phyloP scores from a whole-genome alignment of 2,329 filamentous ascomycete genomes.

The Endoconidiophora polonica region DNA sequence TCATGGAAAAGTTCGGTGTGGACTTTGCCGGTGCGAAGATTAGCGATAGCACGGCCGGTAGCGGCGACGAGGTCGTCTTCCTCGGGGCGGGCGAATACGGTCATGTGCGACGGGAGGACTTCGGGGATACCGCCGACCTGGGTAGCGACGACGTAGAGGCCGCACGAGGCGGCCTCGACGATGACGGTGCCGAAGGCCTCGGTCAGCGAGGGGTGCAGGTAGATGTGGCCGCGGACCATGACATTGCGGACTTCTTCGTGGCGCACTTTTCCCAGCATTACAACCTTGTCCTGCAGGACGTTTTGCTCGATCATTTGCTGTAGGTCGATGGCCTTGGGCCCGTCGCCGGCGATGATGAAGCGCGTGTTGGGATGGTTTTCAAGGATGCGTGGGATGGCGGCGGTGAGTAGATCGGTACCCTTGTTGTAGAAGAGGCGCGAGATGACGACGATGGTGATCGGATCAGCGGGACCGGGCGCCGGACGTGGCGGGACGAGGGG shows the following conservation, averaged over 20 bases:
- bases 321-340: constrained; percentile 90
- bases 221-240: constrained; percentile 94
- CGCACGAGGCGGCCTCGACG: constrained; percentile 90
- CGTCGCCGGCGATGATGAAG: constrained; percentile 91
- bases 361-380: constrained; percentile 80
- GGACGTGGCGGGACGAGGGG: constrained; percentile 46
- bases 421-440: constrained; percentile 98
- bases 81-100: constrained; percentile 88
- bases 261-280: constrained; percentile 78
- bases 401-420: constrained; percentile 90
- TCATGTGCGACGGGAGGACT: constrained; percentile 92
- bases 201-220: constrained; percentile 84
- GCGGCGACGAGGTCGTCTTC: constrained; percentile 87
- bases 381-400: constrained; percentile 82
- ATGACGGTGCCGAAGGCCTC: constrained; percentile 97
- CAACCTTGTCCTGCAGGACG: constrained; percentile 81
- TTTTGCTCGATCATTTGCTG: constrained; percentile 97
- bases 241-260: constrained; percentile 96
- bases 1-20: constrained; percentile 91
- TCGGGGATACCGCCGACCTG: constrained; percentile 94
- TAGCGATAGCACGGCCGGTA: constrained; percentile 75
- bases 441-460: constrained; percentile 91
- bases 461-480: constrained; percentile 63
- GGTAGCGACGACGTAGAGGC: constrained; percentile 90
- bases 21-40: constrained; percentile 70